A percentile compares a stretch with the other conserved stretches of the same genome.
Evolutionary conservation across 192 early-diverging fungal genomes (phyloP).

Genomic region (Pecoramyces ruminantium): DNA sequence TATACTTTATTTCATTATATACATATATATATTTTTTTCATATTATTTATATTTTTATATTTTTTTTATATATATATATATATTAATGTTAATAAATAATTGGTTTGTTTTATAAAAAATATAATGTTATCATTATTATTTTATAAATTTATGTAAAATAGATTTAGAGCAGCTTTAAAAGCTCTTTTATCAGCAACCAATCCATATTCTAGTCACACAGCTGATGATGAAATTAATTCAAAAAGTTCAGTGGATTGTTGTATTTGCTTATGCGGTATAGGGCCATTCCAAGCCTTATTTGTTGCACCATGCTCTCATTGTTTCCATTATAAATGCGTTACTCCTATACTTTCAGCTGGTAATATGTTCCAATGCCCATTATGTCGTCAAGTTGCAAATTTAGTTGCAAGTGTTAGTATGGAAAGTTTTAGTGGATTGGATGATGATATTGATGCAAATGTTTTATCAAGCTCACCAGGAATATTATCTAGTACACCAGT

Average conservation of each 20-base stretch:
- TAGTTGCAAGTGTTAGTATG: slow-evolving; percentile 50
- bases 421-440: background rate
- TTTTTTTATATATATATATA: too few species aligned
- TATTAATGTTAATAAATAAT: too few species aligned
- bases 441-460: background rate
- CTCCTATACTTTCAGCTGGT: slow-evolving; percentile 57
- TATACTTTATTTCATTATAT: too few species aligned
- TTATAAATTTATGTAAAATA: background rate
- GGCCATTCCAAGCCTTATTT: slow-evolving; percentile 77
- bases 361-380: slow-evolving; percentile 70
- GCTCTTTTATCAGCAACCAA: slow-evolving; percentile 17
- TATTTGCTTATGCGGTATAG: slow-evolving; percentile 76
- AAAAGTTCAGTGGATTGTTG: slow-evolving; percentile 48
- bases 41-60: slow-evolving; percentile 35
- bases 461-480: background rate
- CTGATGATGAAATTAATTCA: background rate
- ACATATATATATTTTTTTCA: too few species aligned
- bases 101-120: too few species aligned
- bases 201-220: slow-evolving; percentile 1
- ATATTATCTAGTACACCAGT: background rate
- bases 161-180: slow-evolving; percentile 17
- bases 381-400: slow-evolving; percentile 80
- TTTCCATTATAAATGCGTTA: slow-evolving; percentile 87
- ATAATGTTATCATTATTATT: slow-evolving; percentile 1
- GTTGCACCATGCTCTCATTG: slow-evolving; percentile 83